phyloP scores from a whole-genome alignment of 192 early-diverging fungal species.

The Pilaira anomala region DNA sequence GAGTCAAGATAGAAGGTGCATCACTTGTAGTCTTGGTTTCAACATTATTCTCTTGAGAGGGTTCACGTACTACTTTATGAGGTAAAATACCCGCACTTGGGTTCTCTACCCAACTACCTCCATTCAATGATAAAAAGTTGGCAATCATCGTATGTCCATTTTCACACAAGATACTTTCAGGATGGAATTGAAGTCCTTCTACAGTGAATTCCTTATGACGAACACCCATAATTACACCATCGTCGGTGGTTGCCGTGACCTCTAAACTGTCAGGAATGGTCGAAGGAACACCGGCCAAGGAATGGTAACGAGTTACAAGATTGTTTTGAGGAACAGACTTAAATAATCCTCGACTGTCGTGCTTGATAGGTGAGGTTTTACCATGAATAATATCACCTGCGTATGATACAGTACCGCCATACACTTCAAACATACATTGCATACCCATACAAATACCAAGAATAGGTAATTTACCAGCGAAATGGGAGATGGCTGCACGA shows the following conservation, averaged over 20 bases:
- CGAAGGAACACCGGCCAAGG: conserved; percentile 79
- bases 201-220: conserved; percentile 86
- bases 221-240: conserved; percentile 91
- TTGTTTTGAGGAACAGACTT: conserved; percentile 80
- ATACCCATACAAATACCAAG: conserved; percentile 96
- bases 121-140: conserved; percentile 87
- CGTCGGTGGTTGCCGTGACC: conserved; percentile 81
- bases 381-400: conserved; percentile 98
- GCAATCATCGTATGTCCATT: conserved; percentile 81
- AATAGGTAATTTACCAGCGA: conserved; percentile 93
- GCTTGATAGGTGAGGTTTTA: conserved; percentile 86
- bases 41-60: not conserved
- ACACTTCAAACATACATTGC: conserved; percentile 97
- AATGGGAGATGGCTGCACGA: conserved; percentile 78
- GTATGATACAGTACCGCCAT: conserved; percentile 86
- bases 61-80: conserved; percentile 11
- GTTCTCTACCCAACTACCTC: conserved; percentile 84
- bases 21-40: conserved; percentile 28
- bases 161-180: conserved; percentile 95
- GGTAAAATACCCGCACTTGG: conserved; percentile 41
- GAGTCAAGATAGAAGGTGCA: conserved; percentile 70
- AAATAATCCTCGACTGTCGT: conserved; percentile 91
- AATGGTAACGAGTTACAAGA: conserved; percentile 94
- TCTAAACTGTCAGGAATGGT: conserved; percentile 83
- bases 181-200: conserved; percentile 98